Evolutionary conservation across 1,139 yeast genomes (phyloP).

Genomic region (Magnusiomyces suaveolens): DNA sequence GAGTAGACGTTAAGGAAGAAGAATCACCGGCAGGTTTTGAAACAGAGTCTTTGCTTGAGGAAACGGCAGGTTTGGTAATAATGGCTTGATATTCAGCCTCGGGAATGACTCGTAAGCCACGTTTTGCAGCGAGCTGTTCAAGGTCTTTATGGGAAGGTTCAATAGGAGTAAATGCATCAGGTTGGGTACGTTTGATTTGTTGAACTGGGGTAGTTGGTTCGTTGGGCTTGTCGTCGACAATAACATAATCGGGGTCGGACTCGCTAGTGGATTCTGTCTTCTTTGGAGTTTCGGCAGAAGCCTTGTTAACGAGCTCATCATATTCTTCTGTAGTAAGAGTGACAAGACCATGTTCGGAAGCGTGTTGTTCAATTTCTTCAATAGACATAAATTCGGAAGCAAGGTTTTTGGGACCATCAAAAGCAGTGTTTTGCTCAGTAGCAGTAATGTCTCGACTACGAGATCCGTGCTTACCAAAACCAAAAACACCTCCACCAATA

Average conservation of each 20-base stretch:
- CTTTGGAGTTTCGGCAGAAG: constrained; percentile 3
- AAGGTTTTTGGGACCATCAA: constrained; percentile 12
- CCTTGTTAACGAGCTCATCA: constrained; percentile 21
- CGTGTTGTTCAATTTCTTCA: constrained; percentile 40
- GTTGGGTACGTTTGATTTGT: not conserved
- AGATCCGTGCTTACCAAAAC: no score
- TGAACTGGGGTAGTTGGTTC: not conserved
- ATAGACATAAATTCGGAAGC: constrained; percentile 30
- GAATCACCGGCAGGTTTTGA: not conserved
- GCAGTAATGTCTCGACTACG: not conserved
- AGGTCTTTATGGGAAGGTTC: constrained; percentile 27
- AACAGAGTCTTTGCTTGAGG: not conserved
- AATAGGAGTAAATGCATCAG: constrained; percentile 3
- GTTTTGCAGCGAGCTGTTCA: constrained; percentile 22
- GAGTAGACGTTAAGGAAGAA: constrained; percentile 7
- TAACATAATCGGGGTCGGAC: not conserved
- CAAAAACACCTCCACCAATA: not conserved
- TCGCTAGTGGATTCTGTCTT: not conserved
- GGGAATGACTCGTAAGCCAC: constrained; percentile 27
- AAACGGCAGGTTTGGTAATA: not conserved
- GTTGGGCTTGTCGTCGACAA: not conserved
- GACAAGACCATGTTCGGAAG: constrained; percentile 41
- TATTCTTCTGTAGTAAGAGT: constrained; percentile 43
- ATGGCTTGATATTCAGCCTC: constrained; percentile 23
- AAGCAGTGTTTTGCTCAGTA: not conserved